Evolutionary conservation across 1,139 yeast genomes (phyloP).

Genomic region (Blastobotrys petasosporus): DNA sequence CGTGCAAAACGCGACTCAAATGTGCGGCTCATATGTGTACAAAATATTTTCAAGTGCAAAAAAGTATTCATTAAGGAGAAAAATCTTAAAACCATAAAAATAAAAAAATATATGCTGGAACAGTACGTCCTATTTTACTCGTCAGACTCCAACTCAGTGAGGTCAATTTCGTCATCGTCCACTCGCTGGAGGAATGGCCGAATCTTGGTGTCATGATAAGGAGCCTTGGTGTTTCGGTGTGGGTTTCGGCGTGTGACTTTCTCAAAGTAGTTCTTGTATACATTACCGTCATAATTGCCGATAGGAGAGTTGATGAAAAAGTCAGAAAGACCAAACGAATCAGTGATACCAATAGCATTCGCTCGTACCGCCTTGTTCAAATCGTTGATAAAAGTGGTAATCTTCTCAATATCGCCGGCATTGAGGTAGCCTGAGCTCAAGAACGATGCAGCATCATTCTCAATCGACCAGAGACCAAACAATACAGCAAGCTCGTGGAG

Average conservation of each 20-base stretch:
- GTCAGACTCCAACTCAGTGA: conserved; percentile 4
- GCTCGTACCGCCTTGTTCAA: conserved; percentile 44
- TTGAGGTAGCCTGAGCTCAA: conserved; percentile 31
- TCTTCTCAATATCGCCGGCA: conserved; percentile 1
- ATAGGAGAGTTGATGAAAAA: conserved; percentile 79
- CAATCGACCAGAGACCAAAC: conserved; percentile 67
- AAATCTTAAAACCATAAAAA: neutral
- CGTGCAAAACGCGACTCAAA: too few relatives aligned
- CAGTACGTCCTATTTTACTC: conserved; percentile 1
- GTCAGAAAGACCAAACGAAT: conserved; percentile 81
- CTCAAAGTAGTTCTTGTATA: conserved; percentile 64
- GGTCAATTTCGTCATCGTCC: conserved; percentile 22
- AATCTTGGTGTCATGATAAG: conserved; percentile 35
- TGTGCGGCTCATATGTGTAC: too few relatives aligned
- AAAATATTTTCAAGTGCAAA: too few relatives aligned
- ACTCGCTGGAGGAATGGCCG: conserved; percentile 39
- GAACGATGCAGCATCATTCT: conserved; percentile 70
- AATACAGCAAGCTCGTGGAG: conserved; percentile 48
- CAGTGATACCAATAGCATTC: conserved; percentile 75
- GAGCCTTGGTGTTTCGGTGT: conserved; percentile 30
- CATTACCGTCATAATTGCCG: conserved; percentile 80
- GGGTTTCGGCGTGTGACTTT: conserved; percentile 38
- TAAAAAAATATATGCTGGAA: neutral
- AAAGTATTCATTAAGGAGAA: too few relatives aligned
- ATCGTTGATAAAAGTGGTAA: conserved; percentile 28